These are phyloP conservation scores for Penicillium coprophilum DNA, from an alignment of 495 filamentous ascomycete species.

Conservation along the genomic window DNA sequence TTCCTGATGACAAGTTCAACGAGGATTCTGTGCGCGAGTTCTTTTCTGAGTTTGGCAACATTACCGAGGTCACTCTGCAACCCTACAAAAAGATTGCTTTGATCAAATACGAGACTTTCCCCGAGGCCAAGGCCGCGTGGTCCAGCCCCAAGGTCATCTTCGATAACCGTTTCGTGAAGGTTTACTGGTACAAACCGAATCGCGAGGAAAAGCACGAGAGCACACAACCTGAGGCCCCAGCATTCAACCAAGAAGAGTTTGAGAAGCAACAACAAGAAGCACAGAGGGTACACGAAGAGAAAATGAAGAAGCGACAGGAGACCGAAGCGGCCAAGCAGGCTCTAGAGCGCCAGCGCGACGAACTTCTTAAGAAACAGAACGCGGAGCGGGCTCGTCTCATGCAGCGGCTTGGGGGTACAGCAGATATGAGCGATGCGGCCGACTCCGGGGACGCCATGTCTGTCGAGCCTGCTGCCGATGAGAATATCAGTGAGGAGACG, in stretches of 20 bases:
- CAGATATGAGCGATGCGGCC: conserved; percentile 23
- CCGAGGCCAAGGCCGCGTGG: conserved; percentile 76
- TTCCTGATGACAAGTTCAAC: conserved; percentile 81
- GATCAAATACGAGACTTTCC: conserved; percentile 74
- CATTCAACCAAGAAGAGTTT: conserved; percentile 79
- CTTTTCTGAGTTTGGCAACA: conserved; percentile 81
- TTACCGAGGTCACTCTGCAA: conserved; percentile 72
- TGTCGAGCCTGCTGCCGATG: conserved; percentile 38
- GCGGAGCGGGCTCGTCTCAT: conserved; percentile 74
- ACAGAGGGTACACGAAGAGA: conserved; percentile 77
- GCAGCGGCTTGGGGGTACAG: conserved; percentile 57
- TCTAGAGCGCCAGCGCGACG: conserved; percentile 73
- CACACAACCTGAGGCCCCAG: conserved; percentile 29
- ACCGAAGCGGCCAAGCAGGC: conserved; percentile 68
- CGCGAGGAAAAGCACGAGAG: conserved; percentile 34
- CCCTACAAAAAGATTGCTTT: conserved; percentile 74
- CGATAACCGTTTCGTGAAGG: conserved; percentile 96
- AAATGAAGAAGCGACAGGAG: conserved; percentile 68
- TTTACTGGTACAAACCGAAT: conserved; percentile 86
- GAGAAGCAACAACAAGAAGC: conserved; percentile 72
- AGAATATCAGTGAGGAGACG: conserved; percentile 57
- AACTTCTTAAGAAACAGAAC: conserved; percentile 69
- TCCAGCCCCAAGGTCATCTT: conserved; percentile 93
- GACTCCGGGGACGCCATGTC: conserved; percentile 18
- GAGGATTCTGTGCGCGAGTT: conserved; percentile 74